Percentiles rank a stretch among this genome's conserved stretches.
phyloP scores from a whole-genome alignment of 148 eudicot species.

The Arbutus unedo region DNA sequence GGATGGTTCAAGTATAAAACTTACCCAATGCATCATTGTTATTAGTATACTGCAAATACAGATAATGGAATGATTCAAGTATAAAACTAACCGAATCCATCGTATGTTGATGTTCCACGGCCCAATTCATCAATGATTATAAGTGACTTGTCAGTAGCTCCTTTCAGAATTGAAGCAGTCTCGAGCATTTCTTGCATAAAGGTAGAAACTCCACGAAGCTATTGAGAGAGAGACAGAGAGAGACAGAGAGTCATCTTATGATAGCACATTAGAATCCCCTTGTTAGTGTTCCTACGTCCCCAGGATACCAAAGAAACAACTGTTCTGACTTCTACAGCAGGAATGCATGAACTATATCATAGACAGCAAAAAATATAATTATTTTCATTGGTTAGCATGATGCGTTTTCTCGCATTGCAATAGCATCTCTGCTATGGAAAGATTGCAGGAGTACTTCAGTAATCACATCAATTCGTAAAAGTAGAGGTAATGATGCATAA shows the following conservation, averaged over 20 bases:
- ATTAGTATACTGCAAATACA: background rate
- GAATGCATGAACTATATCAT: background rate
- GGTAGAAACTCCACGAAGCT: constrained; percentile 98
- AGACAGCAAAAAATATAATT: background rate
- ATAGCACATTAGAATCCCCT: background rate
- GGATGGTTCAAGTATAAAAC: constrained; percentile 29
- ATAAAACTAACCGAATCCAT: constrained; percentile 87
- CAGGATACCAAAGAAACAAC: background rate
- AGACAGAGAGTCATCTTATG: background rate
- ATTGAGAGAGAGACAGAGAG: constrained; percentile 12
- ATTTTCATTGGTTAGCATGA: background rate
- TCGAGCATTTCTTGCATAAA: constrained; percentile 99
- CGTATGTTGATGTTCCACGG: constrained; percentile 99
- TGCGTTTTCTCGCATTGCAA: background rate
- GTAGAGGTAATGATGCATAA: background rate
- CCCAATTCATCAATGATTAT: constrained; percentile 97
- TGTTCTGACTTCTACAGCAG: background rate
- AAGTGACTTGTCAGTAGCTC: constrained; percentile 87
- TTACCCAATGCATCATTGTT: constrained; percentile 98
- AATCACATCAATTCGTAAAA: background rate
- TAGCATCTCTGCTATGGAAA: background rate
- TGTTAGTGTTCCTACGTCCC: background rate
- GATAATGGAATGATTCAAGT: constrained; percentile 8
- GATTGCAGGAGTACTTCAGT: background rate
- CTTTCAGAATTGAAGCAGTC: constrained; percentile 97